A percentile compares a stretch with the other conserved stretches of the same genome.
These are phyloP conservation scores for Passalora sequoiae DNA, from an alignment of 2,329 filamentous ascomycete species.

Conservation along the genomic window DNA sequence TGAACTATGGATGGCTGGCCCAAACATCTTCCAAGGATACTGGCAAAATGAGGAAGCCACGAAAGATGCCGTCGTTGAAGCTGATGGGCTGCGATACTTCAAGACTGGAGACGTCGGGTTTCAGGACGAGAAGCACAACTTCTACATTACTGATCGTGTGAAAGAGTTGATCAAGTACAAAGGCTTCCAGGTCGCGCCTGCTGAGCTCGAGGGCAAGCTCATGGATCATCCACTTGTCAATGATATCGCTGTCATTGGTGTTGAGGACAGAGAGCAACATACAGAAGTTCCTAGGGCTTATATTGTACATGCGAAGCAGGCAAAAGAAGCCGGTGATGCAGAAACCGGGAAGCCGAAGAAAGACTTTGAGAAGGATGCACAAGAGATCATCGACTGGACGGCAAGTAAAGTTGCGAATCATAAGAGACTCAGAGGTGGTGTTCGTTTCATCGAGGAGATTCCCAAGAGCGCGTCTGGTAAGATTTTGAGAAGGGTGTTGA, in stretches of 20 bases:
- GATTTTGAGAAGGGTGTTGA: conserved; percentile 44
- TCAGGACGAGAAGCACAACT: conserved; percentile 70
- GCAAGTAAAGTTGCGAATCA: conserved; percentile 44
- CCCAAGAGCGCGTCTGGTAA: conserved; percentile 47
- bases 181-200: conserved; percentile 45
- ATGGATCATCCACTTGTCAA: conserved; percentile 40
- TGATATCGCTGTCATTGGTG: conserved; percentile 45
- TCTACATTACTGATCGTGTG: conserved; percentile 83
- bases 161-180: conserved; percentile 64
- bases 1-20: conserved; percentile 65
- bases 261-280: conserved; percentile 42
- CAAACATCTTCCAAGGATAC: conserved; percentile 76
- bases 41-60: conserved; percentile 69
- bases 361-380: conserved; percentile 31
- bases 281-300: conserved; percentile 46
- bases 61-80: conserved; percentile 54
- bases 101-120: conserved; percentile 84
- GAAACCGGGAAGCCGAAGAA: conserved; percentile 16
- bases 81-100: conserved; percentile 67
- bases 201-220: conserved; percentile 45
- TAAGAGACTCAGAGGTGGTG: conserved; percentile 44
- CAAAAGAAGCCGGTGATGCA: conserved; percentile 31
- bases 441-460: conserved; percentile 44
- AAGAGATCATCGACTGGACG: conserved; percentile 41
- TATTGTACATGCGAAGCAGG: conserved; percentile 38